Evolutionary conservation across 805 yeast species (phyloP).

Genomic region (Yueomyces sp.): DNA sequence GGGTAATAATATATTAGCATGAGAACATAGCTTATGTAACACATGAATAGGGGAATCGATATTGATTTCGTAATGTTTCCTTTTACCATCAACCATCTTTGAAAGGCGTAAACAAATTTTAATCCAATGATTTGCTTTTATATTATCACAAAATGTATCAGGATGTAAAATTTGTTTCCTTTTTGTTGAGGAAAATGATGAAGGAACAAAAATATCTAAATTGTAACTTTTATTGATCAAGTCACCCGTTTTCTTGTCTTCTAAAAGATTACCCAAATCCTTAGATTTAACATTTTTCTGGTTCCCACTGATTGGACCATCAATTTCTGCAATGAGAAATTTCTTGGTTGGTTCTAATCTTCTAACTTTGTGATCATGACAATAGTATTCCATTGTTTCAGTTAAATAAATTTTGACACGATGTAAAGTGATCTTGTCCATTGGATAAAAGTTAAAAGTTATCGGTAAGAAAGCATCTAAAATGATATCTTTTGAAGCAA

Average conservation of each 20-base stretch:
- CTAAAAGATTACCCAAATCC: slow-evolving; percentile 29
- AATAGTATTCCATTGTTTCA: slow-evolving; percentile 83
- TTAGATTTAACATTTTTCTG: slow-evolving; percentile 20
- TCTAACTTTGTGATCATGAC: slow-evolving; percentile 77
- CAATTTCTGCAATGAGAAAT: slow-evolving; percentile 67
- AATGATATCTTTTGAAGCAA: slow-evolving; percentile 80
- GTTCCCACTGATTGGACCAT: slow-evolving; percentile 33
- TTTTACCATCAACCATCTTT: slow-evolving; percentile 45
- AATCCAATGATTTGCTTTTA: slow-evolving; percentile 92
- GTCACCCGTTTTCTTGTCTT: slow-evolving; percentile 36
- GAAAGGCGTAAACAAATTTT: slow-evolving; percentile 77
- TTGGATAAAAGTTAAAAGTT: slow-evolving; percentile 69
- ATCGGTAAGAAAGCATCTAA: slow-evolving; percentile 75
- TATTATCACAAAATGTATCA: slow-evolving; percentile 65
- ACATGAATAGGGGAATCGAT: slow-evolving; percentile 91
- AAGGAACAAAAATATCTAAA: slow-evolving; percentile 78
- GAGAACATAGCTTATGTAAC: slow-evolving; percentile 63
- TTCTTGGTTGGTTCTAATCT: slow-evolving; percentile 83
- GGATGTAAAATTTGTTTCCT: slow-evolving; percentile 58
- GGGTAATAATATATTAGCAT: slow-evolving; percentile 66
- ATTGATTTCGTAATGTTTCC: slow-evolving; percentile 87
- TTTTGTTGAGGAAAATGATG: slow-evolving; percentile 29
- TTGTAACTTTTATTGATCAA: slow-evolving; percentile 68
- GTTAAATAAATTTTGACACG: slow-evolving; percentile 75
- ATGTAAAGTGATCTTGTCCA: slow-evolving; percentile 76